A percentile compares a stretch with the other conserved stretches of the same genome.
phyloP scores from a whole-genome alignment of 2,329 filamentous ascomycete species.

The Sporothrix pallida region DNA sequence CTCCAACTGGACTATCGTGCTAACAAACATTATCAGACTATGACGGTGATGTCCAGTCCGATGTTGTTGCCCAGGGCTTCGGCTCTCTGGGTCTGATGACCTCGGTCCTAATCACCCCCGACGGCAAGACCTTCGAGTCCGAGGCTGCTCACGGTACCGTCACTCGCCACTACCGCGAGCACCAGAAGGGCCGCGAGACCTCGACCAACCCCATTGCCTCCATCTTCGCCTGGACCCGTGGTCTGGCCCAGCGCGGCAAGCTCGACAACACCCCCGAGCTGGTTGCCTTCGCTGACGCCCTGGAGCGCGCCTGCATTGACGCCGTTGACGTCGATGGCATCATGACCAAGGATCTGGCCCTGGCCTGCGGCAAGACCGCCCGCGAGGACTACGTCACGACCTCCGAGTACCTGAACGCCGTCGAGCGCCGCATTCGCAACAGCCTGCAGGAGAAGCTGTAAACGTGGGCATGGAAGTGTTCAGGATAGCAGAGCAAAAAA shows the following conservation, averaged over 20 bases:
- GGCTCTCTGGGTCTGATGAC: constrained; percentile 98
- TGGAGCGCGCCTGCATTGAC: constrained; percentile 93
- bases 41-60: constrained; percentile 97
- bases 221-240: constrained; percentile 98
- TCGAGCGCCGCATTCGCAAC: constrained; percentile 86
- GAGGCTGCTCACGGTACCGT: constrained; percentile 98
- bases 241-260: constrained; percentile 88
- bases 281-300: constrained; percentile 84
- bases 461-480: constrained; percentile 25
- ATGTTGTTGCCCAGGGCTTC: constrained; percentile 97
- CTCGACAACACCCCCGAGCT: constrained; percentile 93
- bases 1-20: background rate
- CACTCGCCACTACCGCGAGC: constrained; percentile 96
- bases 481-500: background rate
- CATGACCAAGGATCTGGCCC: constrained; percentile 99
- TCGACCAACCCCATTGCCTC: constrained; percentile 98
- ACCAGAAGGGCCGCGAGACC: constrained; percentile 97
- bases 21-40: constrained; percentile 69
- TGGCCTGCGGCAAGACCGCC: constrained; percentile 87
- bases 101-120: constrained; percentile 93
- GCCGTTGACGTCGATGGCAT: constrained; percentile 92
- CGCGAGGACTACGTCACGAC: constrained; percentile 90
- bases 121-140: constrained; percentile 95
- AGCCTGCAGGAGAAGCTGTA: constrained; percentile 79
- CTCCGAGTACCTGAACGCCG: constrained; percentile 86